Conservation (phyloP, 176 grass and related monocot species). For the Phyllostachys edulis region DNA sequence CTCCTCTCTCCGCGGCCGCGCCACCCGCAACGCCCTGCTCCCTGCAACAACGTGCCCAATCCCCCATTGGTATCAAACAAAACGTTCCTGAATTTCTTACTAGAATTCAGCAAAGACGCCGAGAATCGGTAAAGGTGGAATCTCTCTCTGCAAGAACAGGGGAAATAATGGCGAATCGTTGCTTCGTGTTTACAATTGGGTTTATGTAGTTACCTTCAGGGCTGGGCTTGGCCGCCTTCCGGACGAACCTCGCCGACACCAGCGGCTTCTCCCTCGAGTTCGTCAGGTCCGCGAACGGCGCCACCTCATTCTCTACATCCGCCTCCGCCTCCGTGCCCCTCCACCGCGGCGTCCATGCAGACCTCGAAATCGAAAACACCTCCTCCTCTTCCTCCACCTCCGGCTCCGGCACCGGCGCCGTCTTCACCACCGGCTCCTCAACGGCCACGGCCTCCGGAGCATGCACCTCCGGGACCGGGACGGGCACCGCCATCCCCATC, state of each 20-base stretch:
- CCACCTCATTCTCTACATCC: conserved; percentile 11
- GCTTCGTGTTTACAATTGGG: neutral
- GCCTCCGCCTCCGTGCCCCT: conserved; percentile 3
- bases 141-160: neutral
- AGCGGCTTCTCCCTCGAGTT: conserved; percentile 64
- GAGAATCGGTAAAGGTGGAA: neutral
- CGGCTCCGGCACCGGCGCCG: neutral
- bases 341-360: conserved; percentile 48
- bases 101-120: neutral
- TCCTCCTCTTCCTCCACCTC: conserved; percentile 18
- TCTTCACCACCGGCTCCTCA: neutral
- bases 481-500: neutral
- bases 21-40: conserved; percentile 60
- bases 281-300: conserved; percentile 36
- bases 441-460: neutral
- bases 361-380: conserved; percentile 58
- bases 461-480: neutral
- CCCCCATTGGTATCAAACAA: neutral
- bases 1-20: conserved; percentile 59
- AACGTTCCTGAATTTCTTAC: neutral
- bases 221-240: conserved; percentile 61
- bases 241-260: conserved; percentile 53
- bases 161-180: neutral
- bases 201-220: conserved; percentile 60
- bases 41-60: conserved; percentile 28